A percentile compares a stretch with the other conserved stretches of the same genome.
These are phyloP conservation scores for Taphrina deformans DNA, from an alignment of 1,139 yeast genomes.

Conservation along the genomic window DNA sequence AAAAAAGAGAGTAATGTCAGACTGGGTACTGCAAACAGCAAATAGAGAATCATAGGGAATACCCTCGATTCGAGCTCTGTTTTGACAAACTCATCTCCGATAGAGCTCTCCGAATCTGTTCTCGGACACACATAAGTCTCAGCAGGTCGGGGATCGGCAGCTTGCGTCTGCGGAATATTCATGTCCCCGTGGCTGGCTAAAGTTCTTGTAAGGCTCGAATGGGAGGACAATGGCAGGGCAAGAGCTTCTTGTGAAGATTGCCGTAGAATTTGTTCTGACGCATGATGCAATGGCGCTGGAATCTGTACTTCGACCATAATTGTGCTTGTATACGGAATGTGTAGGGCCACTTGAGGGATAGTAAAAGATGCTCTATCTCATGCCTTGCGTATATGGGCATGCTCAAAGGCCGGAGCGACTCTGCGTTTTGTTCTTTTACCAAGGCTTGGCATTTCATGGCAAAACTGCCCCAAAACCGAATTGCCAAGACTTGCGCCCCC, in stretches of 20 bases:
- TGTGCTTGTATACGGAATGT: neutral
- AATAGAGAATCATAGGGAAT: neutral
- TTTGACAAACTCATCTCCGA: neutral
- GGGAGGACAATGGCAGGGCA: neutral
- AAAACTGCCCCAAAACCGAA: neutral
- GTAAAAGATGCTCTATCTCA: too few species aligned
- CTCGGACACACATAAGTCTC: neutral
- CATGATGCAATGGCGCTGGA: neutral
- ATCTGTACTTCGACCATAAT: neutral
- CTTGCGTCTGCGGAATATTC: too few species aligned
- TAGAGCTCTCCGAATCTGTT: neutral
- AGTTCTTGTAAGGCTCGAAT: neutral
- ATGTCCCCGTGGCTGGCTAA: too few species aligned
- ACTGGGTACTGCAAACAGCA: neutral
- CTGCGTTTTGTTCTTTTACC: neutral
- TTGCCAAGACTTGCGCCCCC: conserved; percentile 2
- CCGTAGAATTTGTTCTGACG: neutral
- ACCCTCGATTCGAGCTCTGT: neutral
- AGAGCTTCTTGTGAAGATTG: neutral
- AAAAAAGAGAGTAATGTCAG: neutral
- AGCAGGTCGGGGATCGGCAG: too few species aligned
- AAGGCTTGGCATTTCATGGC: conserved; percentile 7
- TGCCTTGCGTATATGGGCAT: too few species aligned
- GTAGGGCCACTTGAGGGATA: neutral
- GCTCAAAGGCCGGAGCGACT: too few species aligned